These are phyloP conservation scores for Trichoderma sp. DNA, from an alignment of 2,329 filamentous ascomycete genomes.

Conservation along the genomic window DNA sequence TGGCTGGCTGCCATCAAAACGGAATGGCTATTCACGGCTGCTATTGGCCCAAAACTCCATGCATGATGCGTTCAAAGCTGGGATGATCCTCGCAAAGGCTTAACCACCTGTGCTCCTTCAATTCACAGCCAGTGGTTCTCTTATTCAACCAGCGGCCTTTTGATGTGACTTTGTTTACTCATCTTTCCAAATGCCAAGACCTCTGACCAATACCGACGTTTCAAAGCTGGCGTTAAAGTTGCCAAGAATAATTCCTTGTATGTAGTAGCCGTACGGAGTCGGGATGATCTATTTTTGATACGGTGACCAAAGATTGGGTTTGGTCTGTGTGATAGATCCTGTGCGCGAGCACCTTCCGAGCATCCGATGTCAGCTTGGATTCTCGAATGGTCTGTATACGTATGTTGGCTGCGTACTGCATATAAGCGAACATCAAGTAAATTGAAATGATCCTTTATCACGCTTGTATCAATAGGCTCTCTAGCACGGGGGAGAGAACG, in stretches of 20 bases:
- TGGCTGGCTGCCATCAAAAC: not conserved
- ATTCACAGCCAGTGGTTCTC: not conserved
- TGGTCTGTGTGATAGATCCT: not conserved
- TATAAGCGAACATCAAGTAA: not conserved
- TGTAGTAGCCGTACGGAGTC: not conserved
- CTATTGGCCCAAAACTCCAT: not conserved
- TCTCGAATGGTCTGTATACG: not conserved
- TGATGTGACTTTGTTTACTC: not conserved
- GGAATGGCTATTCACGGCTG: not conserved
- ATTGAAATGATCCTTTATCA: not conserved
- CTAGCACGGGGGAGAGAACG: not conserved
- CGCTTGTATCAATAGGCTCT: not conserved
- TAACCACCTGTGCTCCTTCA: not conserved
- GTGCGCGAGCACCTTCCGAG: not conserved
- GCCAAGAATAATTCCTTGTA: no score
- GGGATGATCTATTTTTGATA: not conserved
- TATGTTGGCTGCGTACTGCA: not conserved
- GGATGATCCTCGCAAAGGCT: not conserved
- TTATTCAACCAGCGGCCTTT: not conserved
- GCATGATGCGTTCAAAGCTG: not conserved
- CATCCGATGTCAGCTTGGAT: not conserved
- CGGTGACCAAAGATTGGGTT: not conserved
- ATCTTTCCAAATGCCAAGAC: not conserved
- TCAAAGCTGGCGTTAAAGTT: not conserved
- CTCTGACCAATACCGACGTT: not conserved